Conservation (phyloP, 2,329 filamentous ascomycete genomes). For the Fusarium sacchari region DNA sequence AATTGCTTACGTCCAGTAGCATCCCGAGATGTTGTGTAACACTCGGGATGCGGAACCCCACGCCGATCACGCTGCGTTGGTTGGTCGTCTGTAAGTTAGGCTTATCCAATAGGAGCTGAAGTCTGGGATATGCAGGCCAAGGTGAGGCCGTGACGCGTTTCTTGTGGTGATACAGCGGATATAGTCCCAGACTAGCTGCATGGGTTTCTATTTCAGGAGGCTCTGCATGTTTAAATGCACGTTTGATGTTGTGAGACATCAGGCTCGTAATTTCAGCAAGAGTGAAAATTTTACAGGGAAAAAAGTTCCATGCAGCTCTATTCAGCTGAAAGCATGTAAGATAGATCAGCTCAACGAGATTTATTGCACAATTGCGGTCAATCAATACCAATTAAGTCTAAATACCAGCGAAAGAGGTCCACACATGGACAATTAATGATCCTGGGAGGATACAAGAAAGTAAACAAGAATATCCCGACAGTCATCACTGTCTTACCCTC, state of each 20-base stretch:
- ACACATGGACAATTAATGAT: neutral
- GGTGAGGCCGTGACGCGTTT: neutral
- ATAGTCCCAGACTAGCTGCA: neutral
- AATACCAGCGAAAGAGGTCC: neutral
- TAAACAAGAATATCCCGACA: slow-evolving; percentile 5
- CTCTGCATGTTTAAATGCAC: neutral
- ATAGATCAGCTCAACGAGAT: neutral
- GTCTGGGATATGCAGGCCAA: neutral
- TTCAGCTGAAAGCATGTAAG: neutral
- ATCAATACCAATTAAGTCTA: neutral
- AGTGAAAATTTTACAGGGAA: too few relatives aligned
- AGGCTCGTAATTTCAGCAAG: neutral
- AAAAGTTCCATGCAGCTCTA: neutral
- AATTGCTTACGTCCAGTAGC: neutral
- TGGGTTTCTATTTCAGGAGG: slow-evolving; percentile 1
- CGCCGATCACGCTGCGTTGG: neutral
- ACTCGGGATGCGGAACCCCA: slow-evolving; percentile 7
- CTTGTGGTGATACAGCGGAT: neutral
- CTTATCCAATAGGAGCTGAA: neutral
- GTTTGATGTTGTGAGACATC: neutral
- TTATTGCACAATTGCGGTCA: too few relatives aligned
- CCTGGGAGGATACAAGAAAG: slow-evolving; percentile 4
- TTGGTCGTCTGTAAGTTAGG: neutral
- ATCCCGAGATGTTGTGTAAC: slow-evolving; percentile 21
- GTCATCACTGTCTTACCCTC: neutral